phyloP scores from a whole-genome alignment of 2,329 filamentous ascomycete species.

The Fusarium sp. region DNA sequence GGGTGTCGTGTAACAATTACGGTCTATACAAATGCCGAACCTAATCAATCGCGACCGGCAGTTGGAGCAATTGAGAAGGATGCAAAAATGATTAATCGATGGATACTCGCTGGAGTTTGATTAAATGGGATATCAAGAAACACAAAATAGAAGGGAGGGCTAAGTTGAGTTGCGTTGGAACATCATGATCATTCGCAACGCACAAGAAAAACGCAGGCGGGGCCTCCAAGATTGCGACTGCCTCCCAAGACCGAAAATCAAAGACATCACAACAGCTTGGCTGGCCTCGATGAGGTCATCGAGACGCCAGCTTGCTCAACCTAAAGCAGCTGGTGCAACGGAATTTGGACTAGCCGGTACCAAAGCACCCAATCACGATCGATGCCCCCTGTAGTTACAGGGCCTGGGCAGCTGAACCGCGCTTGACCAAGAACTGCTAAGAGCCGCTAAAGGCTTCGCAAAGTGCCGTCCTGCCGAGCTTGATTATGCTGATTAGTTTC shows the following conservation, averaged over 20 bases:
- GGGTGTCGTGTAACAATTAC: slow-evolving; percentile 7
- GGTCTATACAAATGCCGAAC: neutral
- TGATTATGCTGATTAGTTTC: neutral
- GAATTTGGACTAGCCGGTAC: slow-evolving; percentile 4
- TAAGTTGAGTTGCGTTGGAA: neutral
- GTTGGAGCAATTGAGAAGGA: neutral
- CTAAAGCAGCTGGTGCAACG: slow-evolving; percentile 20
- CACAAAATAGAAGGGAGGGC: neutral
- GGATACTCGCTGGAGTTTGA: neutral
- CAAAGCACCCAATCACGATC: neutral
- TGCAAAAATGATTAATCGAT: neutral
- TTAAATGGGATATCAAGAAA: neutral
- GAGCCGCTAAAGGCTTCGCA: slow-evolving; percentile 36
- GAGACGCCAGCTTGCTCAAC: slow-evolving; percentile 26
- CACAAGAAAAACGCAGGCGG: slow-evolving; percentile 21
- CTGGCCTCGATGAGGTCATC: slow-evolving; percentile 35
- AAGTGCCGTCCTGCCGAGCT: slow-evolving; percentile 36
- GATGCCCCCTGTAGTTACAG: neutral
- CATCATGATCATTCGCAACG: slow-evolving; percentile 7
- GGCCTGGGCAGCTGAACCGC: slow-evolving; percentile 32
- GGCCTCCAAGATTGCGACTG: slow-evolving; percentile 32
- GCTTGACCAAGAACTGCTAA: slow-evolving; percentile 26
- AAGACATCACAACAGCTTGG: slow-evolving; percentile 41
- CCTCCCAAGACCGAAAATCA: slow-evolving; percentile 16
- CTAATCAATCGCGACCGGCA: slow-evolving; percentile 12